These are phyloP conservation scores for Gonapodya sp. DNA, from an alignment of 192 early-diverging fungal genomes.

Conservation along the genomic window DNA sequence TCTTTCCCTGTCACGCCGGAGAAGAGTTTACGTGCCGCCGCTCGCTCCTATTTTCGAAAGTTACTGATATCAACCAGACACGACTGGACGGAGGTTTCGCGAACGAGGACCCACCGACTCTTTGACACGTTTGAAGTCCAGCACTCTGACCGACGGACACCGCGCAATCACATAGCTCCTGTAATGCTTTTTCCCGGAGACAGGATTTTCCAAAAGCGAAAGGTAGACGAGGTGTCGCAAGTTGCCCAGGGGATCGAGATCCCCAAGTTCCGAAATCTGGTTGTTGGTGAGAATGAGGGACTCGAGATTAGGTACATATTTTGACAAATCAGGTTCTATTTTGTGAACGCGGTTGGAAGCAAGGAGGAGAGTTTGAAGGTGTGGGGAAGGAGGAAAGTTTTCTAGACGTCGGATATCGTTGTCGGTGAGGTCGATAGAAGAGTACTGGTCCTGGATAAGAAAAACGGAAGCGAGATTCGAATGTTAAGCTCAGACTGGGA, in stretches of 20 bases:
- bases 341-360: constrained; percentile 82
- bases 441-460: constrained; percentile 68
- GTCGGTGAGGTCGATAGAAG: constrained; percentile 84
- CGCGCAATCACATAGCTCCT: constrained; percentile 75
- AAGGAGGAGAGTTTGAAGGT: constrained; percentile 65
- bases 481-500: background rate
- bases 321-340: constrained; percentile 58
- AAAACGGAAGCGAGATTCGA: background rate
- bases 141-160: constrained; percentile 60
- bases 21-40: constrained; percentile 72
- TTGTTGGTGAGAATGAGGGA: constrained; percentile 86
- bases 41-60: constrained; percentile 53
- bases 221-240: constrained; percentile 41
- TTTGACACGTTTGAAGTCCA: constrained; percentile 78
- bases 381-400: constrained; percentile 75
- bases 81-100: no score
- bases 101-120: constrained; percentile 41
- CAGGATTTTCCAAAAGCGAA: constrained; percentile 83
- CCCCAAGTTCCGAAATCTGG: constrained; percentile 67
- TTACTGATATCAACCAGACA: constrained; percentile 2
- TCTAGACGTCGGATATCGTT: constrained; percentile 79
- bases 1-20: constrained; percentile 47
- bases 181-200: constrained; percentile 71
- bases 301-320: constrained; percentile 64
- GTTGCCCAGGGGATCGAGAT: constrained; percentile 62